Evolutionary conservation across 768 basidiomycete species (phyloP), one percentile per base, ranked within the genome.

Genomic region (Suillus subluteus): DNA sequence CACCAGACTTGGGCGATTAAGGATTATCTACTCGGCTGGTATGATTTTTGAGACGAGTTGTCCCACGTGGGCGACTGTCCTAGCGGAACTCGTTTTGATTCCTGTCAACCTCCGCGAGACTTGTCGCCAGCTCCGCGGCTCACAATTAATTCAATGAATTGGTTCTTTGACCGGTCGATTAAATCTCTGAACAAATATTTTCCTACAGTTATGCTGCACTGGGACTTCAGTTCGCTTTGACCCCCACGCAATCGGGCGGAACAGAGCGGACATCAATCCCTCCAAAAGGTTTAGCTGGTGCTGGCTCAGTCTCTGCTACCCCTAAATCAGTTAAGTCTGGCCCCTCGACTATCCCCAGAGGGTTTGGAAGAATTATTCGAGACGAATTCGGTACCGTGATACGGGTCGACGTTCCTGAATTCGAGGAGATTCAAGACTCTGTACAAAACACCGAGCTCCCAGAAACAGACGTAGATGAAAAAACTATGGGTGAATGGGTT

Each of bases 321-420:
- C 13, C 15, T 8, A 21, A 15, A 26, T 26, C 63, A 40, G 35
- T 40, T 3, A 26, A 44, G 50, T 54, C 75, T 9, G 59, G 65
- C n/a, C 23, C 30, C 58, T 65, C 74, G 41, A 54, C 74, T 18
- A 79, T 87, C 58, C 87, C 86, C 15, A 86, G 82, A 70, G 91
- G 92, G 2, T 90, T 87, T 74, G 96, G 95, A 38, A 86, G 88
- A 73, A 96, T 98, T 70, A 76, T 95, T 62, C 85, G 95, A 58
- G 95, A 96, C 76, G 88, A 83, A 44, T 80, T 84, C 3, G 96
- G 96, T 37, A 90, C 90, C 68, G 82, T 96, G 46, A 72, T 95
- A 26, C 82, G 86, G 58, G 81, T 96, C 50, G 88, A 93, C 72
- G 72, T 95, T 63, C 79, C 83, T 18, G 86, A 84, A 50, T 84